phyloP scores from a whole-genome alignment of 768 basidiomycete species.

The Kwoniella mangroviensis region DNA sequence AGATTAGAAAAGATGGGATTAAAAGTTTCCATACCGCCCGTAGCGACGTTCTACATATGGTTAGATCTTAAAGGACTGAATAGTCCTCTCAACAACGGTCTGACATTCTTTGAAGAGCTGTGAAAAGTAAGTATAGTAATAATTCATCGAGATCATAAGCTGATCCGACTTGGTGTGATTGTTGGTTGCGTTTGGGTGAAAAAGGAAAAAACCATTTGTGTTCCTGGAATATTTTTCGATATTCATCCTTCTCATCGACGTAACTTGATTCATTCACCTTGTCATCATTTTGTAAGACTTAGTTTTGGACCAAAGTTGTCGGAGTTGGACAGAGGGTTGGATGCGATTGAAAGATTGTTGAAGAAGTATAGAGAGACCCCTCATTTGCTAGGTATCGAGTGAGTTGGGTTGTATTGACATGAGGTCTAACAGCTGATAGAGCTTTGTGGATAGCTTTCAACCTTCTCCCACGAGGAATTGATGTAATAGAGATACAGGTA shows the following conservation, averaged over 20 bases:
- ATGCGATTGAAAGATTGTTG: conserved; percentile 81
- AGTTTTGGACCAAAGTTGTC: conserved; percentile 82
- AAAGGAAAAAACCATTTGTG: conserved; percentile 69
- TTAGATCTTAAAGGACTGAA: conserved; percentile 80
- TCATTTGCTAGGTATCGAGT: conserved; percentile 42
- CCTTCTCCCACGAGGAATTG: background rate
- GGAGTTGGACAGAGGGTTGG: conserved; percentile 80
- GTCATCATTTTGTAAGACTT: conserved; percentile 75
- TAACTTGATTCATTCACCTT: conserved; percentile 71
- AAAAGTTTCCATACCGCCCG: conserved; percentile 66
- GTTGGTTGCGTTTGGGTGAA: too few relatives aligned
- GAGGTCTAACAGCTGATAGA: background rate
- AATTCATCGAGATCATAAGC: too few relatives aligned
- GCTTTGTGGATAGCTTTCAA: background rate
- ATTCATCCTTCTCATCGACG: conserved; percentile 63
- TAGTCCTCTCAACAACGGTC: conserved; percentile 80
- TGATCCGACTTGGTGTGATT: too few relatives aligned
- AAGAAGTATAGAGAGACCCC: conserved; percentile 60
- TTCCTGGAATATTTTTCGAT: conserved; percentile 81
- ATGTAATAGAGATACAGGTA: background rate
- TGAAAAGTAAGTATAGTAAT: conserved; percentile 70
- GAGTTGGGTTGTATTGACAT: conserved; percentile 9
- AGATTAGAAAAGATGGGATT: conserved; percentile 79
- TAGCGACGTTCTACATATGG: conserved; percentile 92
- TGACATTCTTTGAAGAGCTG: conserved; percentile 93